These are phyloP conservation scores for Tricholoma sp. DNA, from an alignment of 768 basidiomycete genomes.

Conservation along the genomic window DNA sequence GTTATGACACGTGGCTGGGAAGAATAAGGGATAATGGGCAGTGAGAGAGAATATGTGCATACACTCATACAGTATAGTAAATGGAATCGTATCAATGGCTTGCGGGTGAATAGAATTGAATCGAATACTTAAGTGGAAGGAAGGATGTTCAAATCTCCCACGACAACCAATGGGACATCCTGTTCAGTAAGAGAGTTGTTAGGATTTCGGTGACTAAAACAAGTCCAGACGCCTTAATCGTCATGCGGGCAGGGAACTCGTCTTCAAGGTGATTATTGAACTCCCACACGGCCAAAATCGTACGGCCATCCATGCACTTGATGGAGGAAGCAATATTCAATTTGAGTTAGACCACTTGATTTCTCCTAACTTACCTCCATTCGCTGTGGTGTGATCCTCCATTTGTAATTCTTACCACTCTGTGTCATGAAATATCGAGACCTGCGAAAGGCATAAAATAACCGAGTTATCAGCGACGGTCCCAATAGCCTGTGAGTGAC, in stretches of 20 bases:
- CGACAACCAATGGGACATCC: constrained; percentile 56
- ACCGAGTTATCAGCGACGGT: constrained; percentile 1
- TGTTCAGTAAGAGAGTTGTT: constrained; percentile 69
- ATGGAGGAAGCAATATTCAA: constrained; percentile 2
- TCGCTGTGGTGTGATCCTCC: constrained; percentile 56
- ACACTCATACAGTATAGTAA: constrained; percentile 10
- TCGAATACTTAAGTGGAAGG: background rate
- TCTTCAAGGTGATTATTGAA: constrained; percentile 45
- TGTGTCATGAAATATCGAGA: constrained; percentile 73
- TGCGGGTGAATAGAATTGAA: background rate
- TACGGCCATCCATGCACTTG: constrained; percentile 65
- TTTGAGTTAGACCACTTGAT: background rate
- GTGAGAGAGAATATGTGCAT: constrained; percentile 9
- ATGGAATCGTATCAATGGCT: background rate
- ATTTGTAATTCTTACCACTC: constrained; percentile 68
- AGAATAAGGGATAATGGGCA: constrained; percentile 6
- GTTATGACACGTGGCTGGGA: constrained; percentile 17
- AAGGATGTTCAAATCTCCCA: constrained; percentile 34
- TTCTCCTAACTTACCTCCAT: constrained; percentile 55
- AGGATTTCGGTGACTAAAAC: constrained; percentile 70
- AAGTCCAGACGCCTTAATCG: constrained; percentile 53
- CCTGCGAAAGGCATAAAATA: constrained; percentile 27
- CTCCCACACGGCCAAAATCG: constrained; percentile 65
- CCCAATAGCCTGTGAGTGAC: background rate
- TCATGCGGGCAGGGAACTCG: constrained; percentile 54